Conservation (phyloP, 202 grass and related monocot genomes). For the Zoysia matrella region DNA sequence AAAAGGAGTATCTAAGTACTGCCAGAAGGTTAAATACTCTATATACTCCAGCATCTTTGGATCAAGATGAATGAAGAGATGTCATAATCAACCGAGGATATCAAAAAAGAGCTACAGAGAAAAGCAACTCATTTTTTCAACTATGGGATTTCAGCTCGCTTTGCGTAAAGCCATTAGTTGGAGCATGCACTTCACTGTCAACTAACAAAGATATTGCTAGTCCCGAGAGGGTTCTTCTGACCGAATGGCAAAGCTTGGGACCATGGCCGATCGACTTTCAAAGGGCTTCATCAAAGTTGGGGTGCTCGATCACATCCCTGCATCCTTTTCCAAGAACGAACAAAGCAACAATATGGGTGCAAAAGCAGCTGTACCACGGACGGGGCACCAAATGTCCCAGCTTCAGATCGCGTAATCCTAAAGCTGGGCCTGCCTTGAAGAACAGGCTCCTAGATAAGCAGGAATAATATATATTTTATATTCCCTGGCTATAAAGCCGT, state of each 20-base stretch:
- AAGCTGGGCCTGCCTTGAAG: no score
- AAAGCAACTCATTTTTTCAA: background rate
- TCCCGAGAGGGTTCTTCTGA: background rate
- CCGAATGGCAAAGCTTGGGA: background rate
- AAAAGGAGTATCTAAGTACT: no score
- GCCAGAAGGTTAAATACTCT: no score
- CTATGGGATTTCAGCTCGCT: background rate
- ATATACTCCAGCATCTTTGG: background rate
- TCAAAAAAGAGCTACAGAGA: background rate
- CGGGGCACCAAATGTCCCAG: background rate
- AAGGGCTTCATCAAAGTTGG: background rate
- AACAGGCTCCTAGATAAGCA: no score
- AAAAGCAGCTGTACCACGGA: conserved; percentile 6
- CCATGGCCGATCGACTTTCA: background rate
- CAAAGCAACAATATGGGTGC: conserved; percentile 22
- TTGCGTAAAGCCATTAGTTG: background rate
- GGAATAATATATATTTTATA: background rate
- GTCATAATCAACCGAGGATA: background rate
- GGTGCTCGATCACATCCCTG: background rate
- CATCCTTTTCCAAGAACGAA: conserved; percentile 11
- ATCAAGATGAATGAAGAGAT: background rate
- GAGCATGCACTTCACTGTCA: background rate
- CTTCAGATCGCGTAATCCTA: no score
- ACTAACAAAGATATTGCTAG: background rate
- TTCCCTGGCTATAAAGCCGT: background rate